Evolutionary conservation across 192 early-diverging fungal genomes (phyloP).

Genomic region (Cetraspora pellucida): DNA sequence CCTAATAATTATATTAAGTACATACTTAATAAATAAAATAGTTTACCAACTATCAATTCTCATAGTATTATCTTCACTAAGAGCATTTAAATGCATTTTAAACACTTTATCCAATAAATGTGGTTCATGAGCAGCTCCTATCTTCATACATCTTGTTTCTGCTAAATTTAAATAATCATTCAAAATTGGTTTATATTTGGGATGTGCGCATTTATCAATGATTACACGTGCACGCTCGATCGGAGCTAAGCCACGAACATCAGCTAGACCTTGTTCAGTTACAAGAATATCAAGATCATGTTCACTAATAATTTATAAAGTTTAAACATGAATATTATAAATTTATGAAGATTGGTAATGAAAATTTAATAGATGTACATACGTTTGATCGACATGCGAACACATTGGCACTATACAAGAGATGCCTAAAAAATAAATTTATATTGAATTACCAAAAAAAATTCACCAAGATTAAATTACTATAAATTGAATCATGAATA

Average conservation of each 20-base stretch:
- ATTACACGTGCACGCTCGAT: slow-evolving; percentile 46
- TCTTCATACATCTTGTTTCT: slow-evolving; percentile 41
- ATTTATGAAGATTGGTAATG: no score
- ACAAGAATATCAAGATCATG: slow-evolving; percentile 50
- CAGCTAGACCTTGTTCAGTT: slow-evolving; percentile 50
- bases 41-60: slow-evolving; percentile 46
- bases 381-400: slow-evolving; percentile 47
- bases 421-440: neutral
- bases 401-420: slow-evolving; percentile 48
- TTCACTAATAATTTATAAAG: slow-evolving; percentile 25
- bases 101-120: slow-evolving; percentile 51
- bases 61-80: slow-evolving; percentile 47
- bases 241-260: slow-evolving; percentile 45
- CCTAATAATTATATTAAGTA: no score
- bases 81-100: slow-evolving; percentile 46
- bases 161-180: slow-evolving; percentile 47
- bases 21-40: no score
- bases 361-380: neutral
- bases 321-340: neutral
- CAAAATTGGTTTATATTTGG: slow-evolving; percentile 43
- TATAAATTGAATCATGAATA: neutral
- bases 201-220: slow-evolving; percentile 51
- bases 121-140: slow-evolving; percentile 46
- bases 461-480: no score
- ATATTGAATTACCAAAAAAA: neutral